Percentiles rank a stretch among this genome's conserved stretches.
These are phyloP conservation scores for Penicillium fuscoglaucum DNA, from an alignment of 2,329 filamentous ascomycete species.

Conservation along the genomic window DNA sequence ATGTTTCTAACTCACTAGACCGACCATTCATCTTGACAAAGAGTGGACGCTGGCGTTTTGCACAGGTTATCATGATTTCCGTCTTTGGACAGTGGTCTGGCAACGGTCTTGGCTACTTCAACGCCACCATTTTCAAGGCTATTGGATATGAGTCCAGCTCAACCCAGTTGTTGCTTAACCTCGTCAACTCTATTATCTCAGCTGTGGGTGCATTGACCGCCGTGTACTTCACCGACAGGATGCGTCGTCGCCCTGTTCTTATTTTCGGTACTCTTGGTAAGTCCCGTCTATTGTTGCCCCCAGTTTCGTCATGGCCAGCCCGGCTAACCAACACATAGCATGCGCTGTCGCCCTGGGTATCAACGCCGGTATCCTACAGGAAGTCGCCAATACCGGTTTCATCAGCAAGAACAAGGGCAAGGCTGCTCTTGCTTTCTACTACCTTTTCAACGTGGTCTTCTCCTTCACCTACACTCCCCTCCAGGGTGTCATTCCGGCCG, in stretches of 20 bases:
- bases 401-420: constrained; percentile 43
- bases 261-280: constrained; percentile 45
- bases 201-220: constrained; percentile 49
- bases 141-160: constrained; percentile 29
- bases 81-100: constrained; percentile 55
- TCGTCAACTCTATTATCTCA: constrained; percentile 51
- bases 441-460: constrained; percentile 53
- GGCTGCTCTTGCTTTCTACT: constrained; percentile 51
- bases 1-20: constrained; percentile 29
- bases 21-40: constrained; percentile 48
- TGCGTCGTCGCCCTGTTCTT: constrained; percentile 51
- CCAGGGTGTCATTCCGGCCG: constrained; percentile 51
- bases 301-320: not conserved
- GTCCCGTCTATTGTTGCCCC: not conserved
- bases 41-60: constrained; percentile 51
- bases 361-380: constrained; percentile 49
- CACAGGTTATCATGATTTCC: constrained; percentile 53
- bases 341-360: constrained; percentile 47
- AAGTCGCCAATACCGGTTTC: constrained; percentile 33
- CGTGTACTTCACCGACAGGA: constrained; percentile 47
- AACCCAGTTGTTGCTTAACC: constrained; percentile 49
- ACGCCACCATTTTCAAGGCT: constrained; percentile 49
- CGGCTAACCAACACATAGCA: constrained; percentile 17
- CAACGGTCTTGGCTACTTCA: constrained; percentile 55
- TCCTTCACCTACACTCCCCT: constrained; percentile 55